phyloP scores from a whole-genome alignment of 2,329 filamentous ascomycete genomes.

The Pseudocercospora crystallina region DNA sequence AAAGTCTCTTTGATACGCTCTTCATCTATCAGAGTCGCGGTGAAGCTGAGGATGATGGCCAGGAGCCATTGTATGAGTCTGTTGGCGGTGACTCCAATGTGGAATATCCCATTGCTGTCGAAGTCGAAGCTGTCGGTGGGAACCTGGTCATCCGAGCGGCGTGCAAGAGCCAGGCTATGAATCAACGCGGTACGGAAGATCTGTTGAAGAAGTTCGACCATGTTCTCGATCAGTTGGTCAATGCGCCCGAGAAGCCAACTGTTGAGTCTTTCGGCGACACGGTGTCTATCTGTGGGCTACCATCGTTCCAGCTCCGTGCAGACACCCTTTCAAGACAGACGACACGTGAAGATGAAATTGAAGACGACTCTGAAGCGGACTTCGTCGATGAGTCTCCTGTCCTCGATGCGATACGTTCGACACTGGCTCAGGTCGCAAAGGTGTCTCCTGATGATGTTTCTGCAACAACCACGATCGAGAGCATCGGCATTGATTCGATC shows the following conservation, averaged over 20 bases:
- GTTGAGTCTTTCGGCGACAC: constrained; percentile 54
- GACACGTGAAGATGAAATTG: constrained; percentile 1
- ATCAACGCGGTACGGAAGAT: constrained; percentile 44
- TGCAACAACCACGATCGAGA: constrained; percentile 68
- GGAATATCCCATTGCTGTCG: constrained; percentile 79
- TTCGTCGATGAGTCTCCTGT: constrained; percentile 5
- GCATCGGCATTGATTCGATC: constrained; percentile 88
- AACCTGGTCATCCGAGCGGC: constrained; percentile 70
- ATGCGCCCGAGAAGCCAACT: constrained; percentile 49
- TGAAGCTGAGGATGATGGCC: constrained; percentile 29
- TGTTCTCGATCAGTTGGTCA: constrained; percentile 59
- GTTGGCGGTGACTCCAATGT: constrained; percentile 65
- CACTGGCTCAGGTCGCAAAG: constrained; percentile 59
- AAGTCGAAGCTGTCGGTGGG: constrained; percentile 65
- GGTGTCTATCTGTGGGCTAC: constrained; percentile 67
- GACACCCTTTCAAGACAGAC: constrained; percentile 14
- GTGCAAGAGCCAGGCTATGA: constrained; percentile 59
- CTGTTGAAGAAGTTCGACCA: constrained; percentile 62
- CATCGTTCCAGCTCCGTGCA: constrained; percentile 39
- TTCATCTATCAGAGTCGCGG: constrained; percentile 65
- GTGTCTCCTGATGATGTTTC: constrained; percentile 56
- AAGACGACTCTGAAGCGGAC: constrained; percentile 4
- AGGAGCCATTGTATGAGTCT: constrained; percentile 58
- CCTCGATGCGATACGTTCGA: constrained; percentile 41
- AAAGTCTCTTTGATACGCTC: constrained; percentile 60